These are phyloP conservation scores for Psilocybe mexicana DNA, from an alignment of 1,284 basidiomycete species.

Conservation along the genomic window DNA sequence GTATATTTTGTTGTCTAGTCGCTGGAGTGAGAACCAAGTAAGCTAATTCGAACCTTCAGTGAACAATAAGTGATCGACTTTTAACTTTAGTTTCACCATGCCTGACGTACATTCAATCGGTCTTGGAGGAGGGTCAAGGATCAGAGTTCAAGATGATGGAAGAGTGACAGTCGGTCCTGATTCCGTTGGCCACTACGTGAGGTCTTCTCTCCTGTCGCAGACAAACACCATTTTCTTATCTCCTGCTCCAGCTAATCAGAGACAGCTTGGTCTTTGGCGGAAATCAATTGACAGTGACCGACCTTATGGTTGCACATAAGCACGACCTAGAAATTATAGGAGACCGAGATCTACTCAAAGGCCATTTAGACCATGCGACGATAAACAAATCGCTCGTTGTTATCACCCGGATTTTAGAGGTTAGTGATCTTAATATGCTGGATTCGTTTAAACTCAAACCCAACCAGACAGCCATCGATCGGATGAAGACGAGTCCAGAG, in stretches of 20 bases:
- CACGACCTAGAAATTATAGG: constrained; percentile 36
- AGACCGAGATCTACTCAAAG: constrained; percentile 31
- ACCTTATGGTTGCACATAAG: constrained; percentile 43
- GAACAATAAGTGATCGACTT: not conserved
- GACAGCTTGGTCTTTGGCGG: constrained; percentile 54
- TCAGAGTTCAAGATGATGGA: constrained; percentile 29
- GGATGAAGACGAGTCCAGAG: constrained; percentile 58
- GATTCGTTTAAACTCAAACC: not conserved
- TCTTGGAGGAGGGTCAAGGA: constrained; percentile 50
- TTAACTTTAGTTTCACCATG: constrained; percentile 40
- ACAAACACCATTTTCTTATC: not conserved
- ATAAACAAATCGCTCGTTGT: constrained; percentile 31
- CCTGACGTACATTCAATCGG: constrained; percentile 52
- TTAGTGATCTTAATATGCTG: not conserved
- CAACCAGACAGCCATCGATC: constrained; percentile 32
- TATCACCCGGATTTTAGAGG: constrained; percentile 48
- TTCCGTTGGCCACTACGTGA: constrained; percentile 50
- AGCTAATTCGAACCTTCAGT: not conserved
- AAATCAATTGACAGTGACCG: constrained; percentile 47
- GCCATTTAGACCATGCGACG: constrained; percentile 24
- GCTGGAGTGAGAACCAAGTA: constrained; percentile 29
- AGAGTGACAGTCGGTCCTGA: constrained; percentile 53
- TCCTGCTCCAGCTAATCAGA: constrained; percentile 18
- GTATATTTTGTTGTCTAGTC: constrained; percentile 10
- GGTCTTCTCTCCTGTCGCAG: not conserved